Base-by-base conservation (phyloP, 331 rosid genomes). In the Telfairia occidentalis region DNA sequence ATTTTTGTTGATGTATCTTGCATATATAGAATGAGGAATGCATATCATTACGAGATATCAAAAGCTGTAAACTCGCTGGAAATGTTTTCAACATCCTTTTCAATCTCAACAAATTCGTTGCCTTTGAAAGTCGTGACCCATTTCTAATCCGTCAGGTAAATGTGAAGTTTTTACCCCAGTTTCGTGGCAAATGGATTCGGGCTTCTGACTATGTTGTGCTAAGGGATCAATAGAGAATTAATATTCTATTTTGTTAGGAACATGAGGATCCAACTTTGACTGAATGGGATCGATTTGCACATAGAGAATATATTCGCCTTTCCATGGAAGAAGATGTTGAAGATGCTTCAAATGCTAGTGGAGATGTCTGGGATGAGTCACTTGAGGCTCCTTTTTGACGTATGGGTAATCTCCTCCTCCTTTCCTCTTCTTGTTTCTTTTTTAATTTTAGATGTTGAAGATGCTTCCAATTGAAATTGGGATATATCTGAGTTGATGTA, bases 261-360 rank as follows among this genome's bases (percentile, higher is more conserved):
- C 97, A 97, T 18, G 98, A 94, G 85, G 92, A 94, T 86, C 98
- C 97, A 80, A 89, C 97, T 35, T 83, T 92, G 95, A 94, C 97
- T 15, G 97, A 93, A 73, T 93, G 98, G 98, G 98, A 93, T 80
- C 98, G 98, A 71, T 93, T 91, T 87, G 98, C 98, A 38, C 98
- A 91, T 84, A 88, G 97, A 82, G 97, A 94, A 85, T 94, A 94
- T 82, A 89, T 91, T 57, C 90, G 98, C 77, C 98, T 94, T 81
- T 91, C 98, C 66, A 94, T 94, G 98, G 98, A 94, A 85, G 70
- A 61, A 30, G 43, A 61, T 30, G 70, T 15, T 77, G 98, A 94
- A 61, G 45, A 61, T 79, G 98, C 83, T 82, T 94, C 98, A 69
- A 91, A 94, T 69, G 97, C 95, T 71, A 94, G 98, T 81, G 97